Percentiles rank a stretch among this genome's conserved stretches.
phyloP scores from a whole-genome alignment of 768 basidiomycete genomes.

The Rhodosporidiobolus odoratus region DNA sequence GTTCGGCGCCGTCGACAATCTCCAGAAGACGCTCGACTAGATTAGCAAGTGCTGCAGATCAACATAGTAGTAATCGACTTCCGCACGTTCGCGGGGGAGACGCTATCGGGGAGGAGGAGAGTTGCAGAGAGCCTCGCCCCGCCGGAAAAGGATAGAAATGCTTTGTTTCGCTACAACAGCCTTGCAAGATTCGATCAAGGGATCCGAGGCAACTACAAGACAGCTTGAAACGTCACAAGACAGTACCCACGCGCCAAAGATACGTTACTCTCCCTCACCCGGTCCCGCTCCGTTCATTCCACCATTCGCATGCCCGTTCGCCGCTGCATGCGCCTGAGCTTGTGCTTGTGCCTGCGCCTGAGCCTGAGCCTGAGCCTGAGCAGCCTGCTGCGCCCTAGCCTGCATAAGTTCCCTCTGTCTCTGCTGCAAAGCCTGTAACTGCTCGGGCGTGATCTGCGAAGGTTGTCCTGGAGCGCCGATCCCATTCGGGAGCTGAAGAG shows the following conservation, averaged over 20 bases:
- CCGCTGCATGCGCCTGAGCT: neutral
- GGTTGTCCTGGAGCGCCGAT: neutral
- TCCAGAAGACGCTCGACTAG: conserved; percentile 22
- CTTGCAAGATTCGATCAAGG: too few species aligned
- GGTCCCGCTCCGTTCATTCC: neutral
- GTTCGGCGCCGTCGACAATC: conserved; percentile 28
- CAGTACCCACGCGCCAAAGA: neutral
- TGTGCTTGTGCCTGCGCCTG: neutral
- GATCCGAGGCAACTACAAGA: too few species aligned
- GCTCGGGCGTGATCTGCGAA: conserved; percentile 27
- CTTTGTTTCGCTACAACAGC: conserved; percentile 13
- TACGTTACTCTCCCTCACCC: neutral
- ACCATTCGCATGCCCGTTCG: neutral
- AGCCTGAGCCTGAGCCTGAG: neutral
- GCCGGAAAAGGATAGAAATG: neutral
- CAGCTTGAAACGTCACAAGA: neutral
- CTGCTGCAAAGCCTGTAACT: conserved; percentile 13
- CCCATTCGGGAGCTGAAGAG: conserved; percentile 5
- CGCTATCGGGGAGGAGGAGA: too few species aligned
- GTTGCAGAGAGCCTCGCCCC: neutral
- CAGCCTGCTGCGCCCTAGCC: conserved; percentile 7
- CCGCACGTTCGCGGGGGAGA: too few species aligned
- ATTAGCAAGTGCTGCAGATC: neutral
- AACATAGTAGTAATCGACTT: neutral
- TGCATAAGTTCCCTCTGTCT: conserved; percentile 16